These are phyloP conservation scores for Salix udensis DNA, from an alignment of 345 rosid species.

Conservation along the genomic window DNA sequence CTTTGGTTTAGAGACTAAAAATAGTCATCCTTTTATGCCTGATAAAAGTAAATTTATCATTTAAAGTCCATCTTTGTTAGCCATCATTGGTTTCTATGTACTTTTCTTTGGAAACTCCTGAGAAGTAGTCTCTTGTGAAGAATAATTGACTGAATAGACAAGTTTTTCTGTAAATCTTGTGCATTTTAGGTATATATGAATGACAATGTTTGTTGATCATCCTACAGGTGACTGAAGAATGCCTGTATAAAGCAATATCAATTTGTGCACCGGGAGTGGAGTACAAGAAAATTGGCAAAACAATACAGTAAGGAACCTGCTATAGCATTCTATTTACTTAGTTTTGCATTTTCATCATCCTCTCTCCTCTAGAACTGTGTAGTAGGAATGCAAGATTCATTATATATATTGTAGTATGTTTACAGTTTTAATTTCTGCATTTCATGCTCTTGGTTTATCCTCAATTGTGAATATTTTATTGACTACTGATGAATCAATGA, in stretches of 20 bases:
- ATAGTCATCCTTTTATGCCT: not conserved
- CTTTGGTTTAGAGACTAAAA: not conserved
- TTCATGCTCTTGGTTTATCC: not conserved
- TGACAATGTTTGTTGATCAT: constrained; percentile 12
- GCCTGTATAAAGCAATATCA: constrained; percentile 69
- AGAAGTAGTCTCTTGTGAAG: not conserved
- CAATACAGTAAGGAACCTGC: constrained; percentile 70
- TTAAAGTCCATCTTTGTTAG: not conserved
- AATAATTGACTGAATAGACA: not conserved
- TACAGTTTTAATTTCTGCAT: not conserved
- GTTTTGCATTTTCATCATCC: not conserved
- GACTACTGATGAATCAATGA: not conserved
- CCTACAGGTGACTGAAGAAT: constrained; percentile 75
- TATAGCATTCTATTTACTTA: constrained; percentile 1
- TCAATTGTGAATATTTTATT: not conserved
- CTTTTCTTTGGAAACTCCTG: not conserved
- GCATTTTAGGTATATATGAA: not conserved
- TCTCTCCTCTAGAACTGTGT: not conserved
- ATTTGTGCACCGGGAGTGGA: constrained; percentile 84
- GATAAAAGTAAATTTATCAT: not conserved
- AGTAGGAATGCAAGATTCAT: not conserved
- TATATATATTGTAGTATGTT: not conserved
- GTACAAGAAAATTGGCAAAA: constrained; percentile 73
- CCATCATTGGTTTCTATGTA: not conserved
- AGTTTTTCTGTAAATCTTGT: constrained; percentile 2